These are phyloP conservation scores for Epichloe bromicola DNA, from an alignment of 2,329 filamentous ascomycete species.

Conservation along the genomic window DNA sequence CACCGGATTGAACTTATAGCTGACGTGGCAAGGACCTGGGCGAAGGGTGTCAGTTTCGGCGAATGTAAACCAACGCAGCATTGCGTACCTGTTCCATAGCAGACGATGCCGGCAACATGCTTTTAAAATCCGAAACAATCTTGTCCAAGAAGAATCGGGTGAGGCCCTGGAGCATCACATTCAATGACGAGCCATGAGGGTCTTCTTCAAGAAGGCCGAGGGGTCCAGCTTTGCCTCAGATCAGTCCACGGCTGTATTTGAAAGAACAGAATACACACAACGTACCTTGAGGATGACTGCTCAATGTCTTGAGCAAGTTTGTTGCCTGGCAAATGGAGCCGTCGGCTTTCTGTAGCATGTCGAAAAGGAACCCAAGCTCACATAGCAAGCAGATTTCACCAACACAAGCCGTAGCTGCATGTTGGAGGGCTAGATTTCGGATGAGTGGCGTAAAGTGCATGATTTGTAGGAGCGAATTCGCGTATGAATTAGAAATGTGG, in stretches of 20 bases:
- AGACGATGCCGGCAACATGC: slow-evolving; percentile 46
- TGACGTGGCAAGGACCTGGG: slow-evolving; percentile 48
- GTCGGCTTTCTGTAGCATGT: slow-evolving; percentile 94
- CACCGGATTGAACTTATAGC: slow-evolving; percentile 68
- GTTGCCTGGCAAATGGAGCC: slow-evolving; percentile 93
- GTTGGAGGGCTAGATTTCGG: slow-evolving; percentile 76
- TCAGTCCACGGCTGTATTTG: background rate
- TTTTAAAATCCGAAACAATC: slow-evolving; percentile 63
- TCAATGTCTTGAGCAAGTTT: slow-evolving; percentile 83
- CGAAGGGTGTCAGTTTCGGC: background rate
- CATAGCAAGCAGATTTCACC: slow-evolving; percentile 78
- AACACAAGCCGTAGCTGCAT: slow-evolving; percentile 74
- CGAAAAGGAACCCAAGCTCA: slow-evolving; percentile 88
- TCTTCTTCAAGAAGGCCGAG: slow-evolving; percentile 80
- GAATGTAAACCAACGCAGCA: background rate
- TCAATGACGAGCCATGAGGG: slow-evolving; percentile 56
- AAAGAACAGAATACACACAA: background rate
- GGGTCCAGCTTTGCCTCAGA: slow-evolving; percentile 41
- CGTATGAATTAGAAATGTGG: slow-evolving; percentile 93
- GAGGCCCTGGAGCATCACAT: slow-evolving; percentile 72
- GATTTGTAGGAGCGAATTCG: slow-evolving; percentile 82
- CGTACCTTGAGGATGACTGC: slow-evolving; percentile 62
- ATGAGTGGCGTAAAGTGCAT: slow-evolving; percentile 82
- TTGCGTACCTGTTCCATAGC: slow-evolving; percentile 55
- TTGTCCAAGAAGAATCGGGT: slow-evolving; percentile 77